A percentile compares a stretch with the other conserved stretches of the same genome.
Conservation (phyloP, 139 green algal species). For the Zygnema circumcarinatum region DNA sequence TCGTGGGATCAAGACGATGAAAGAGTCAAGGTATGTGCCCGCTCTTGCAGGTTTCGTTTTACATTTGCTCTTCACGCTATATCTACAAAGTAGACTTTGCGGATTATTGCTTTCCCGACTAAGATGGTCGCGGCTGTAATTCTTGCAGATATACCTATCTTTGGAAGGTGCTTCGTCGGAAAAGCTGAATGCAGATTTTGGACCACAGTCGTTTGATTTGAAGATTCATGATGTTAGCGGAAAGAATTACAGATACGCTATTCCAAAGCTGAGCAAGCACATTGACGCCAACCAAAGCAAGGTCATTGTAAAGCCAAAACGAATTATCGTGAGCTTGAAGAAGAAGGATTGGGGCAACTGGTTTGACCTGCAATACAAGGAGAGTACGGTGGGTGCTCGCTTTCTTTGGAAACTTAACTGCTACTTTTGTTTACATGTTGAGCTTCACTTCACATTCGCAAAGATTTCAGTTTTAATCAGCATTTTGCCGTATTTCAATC, state of each 20-base stretch:
- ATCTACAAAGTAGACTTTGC: too few relatives aligned
- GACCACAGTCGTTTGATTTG: background rate
- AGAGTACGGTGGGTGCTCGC: constrained; percentile 6
- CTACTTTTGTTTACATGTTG: background rate
- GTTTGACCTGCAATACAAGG: constrained; percentile 3
- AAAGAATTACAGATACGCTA: background rate
- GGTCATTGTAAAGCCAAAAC: constrained; percentile 12
- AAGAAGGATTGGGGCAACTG: constrained; percentile 17
- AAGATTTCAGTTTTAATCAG: too few relatives aligned
- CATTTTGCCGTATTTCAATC: too few relatives aligned
- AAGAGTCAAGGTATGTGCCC: constrained; percentile 16
- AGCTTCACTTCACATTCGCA: too few relatives aligned
- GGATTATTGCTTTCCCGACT: too few relatives aligned
- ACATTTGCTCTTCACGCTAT: too few relatives aligned
- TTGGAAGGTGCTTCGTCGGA: background rate
- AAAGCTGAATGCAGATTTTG: background rate
- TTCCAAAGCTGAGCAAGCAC: background rate
- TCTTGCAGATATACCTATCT: background rate
- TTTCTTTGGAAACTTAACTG: background rate
- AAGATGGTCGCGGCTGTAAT: too few relatives aligned
- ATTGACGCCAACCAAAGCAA: background rate
- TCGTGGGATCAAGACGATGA: constrained; percentile 10
- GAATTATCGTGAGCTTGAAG: background rate
- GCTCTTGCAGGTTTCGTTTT: too few relatives aligned
- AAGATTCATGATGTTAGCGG: background rate